A percentile compares a stretch with the other conserved stretches of the same genome.
phyloP scores from a whole-genome alignment of 2,329 filamentous ascomycete species.

The Dendrostoma leiphaemia region DNA sequence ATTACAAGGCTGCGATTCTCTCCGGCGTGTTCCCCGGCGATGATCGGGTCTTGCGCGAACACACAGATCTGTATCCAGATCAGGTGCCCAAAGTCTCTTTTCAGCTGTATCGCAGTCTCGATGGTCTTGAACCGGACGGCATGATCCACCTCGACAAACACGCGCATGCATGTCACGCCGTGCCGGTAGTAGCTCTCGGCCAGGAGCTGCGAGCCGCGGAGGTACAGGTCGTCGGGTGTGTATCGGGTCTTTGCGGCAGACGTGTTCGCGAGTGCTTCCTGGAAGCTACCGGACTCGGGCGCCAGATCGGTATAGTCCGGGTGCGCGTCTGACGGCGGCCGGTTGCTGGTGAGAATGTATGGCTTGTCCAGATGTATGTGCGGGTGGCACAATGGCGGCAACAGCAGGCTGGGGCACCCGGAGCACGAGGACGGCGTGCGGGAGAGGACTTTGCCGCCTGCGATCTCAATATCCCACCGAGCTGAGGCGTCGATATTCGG shows the following conservation, averaged over 20 bases:
- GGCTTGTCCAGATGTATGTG: slow-evolving; percentile 72
- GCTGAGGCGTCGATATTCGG: background rate
- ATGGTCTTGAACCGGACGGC: slow-evolving; percentile 46
- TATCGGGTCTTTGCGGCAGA: slow-evolving; percentile 61
- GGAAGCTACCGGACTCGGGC: slow-evolving; percentile 60
- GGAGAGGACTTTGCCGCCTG: background rate
- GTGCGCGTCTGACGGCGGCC: slow-evolving; percentile 30
- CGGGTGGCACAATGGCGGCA: slow-evolving; percentile 61
- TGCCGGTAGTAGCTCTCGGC: slow-evolving; percentile 57
- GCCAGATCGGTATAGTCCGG: slow-evolving; percentile 59
- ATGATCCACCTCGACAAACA: slow-evolving; percentile 70
- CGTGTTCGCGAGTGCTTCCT: slow-evolving; percentile 57
- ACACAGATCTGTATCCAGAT: slow-evolving; percentile 66
- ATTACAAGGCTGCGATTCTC: slow-evolving; percentile 49
- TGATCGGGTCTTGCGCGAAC: slow-evolving; percentile 70
- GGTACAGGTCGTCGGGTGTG: slow-evolving; percentile 58
- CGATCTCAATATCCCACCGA: slow-evolving; percentile 5
- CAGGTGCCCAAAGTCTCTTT: slow-evolving; percentile 47
- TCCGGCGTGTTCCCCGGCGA: slow-evolving; percentile 49
- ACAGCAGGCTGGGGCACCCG: slow-evolving; percentile 25
- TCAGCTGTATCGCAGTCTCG: slow-evolving; percentile 55
- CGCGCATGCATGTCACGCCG: slow-evolving; percentile 67
- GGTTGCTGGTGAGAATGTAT: slow-evolving; percentile 49
- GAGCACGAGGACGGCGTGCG: background rate
- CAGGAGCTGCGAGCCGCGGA: slow-evolving; percentile 63